These are phyloP conservation scores for Coniferiporia sulphurascens DNA, from an alignment of 1,284 basidiomycete genomes.

Conservation along the genomic window DNA sequence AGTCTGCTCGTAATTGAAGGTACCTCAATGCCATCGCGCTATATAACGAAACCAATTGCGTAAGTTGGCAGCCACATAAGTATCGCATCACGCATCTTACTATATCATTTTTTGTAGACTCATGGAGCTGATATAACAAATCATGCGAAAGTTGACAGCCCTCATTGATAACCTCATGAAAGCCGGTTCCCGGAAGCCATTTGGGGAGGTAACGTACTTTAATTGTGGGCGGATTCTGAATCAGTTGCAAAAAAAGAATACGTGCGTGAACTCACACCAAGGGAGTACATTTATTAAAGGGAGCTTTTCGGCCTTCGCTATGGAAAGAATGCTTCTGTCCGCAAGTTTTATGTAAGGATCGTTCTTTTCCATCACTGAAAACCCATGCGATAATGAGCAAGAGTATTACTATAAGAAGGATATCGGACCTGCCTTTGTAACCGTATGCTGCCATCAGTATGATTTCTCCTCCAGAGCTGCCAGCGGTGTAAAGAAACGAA, in stretches of 20 bases:
- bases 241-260: background rate
- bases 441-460: conserved; percentile 12
- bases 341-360: conserved; percentile 19
- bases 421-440: background rate
- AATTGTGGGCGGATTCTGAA: background rate
- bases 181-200: conserved; percentile 25
- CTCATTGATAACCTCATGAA: conserved; percentile 30
- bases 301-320: conserved; percentile 6
- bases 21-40: no score
- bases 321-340: conserved; percentile 7
- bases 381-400: background rate
- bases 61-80: no score
- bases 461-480: conserved; percentile 1
- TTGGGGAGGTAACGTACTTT: conserved; percentile 11
- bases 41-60: no score
- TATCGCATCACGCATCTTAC: no score
- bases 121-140: no score
- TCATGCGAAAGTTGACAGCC: no score
- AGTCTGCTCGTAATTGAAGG: background rate
- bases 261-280: background rate
- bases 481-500: background rate
- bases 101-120: no score
- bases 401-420: background rate
- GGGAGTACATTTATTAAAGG: conserved; percentile 11
- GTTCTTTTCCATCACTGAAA: background rate